phyloP scores from a whole-genome alignment of 306 rosid species.

The Citrullus colocynthis region DNA sequence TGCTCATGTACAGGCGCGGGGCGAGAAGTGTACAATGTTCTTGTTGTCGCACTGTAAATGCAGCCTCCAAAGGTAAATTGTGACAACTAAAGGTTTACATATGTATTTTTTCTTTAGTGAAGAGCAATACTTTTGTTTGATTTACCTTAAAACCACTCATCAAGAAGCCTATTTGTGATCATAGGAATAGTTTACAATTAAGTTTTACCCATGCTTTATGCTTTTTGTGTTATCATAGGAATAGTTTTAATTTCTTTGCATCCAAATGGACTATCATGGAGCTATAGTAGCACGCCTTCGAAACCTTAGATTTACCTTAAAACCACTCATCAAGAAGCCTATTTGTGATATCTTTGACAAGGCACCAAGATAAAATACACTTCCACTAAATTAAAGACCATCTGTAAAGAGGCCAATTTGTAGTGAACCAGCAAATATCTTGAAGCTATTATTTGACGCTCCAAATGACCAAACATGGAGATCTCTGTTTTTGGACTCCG shows the following conservation, averaged over 20 bases:
- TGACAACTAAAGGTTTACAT: not conserved
- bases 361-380: not conserved
- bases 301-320: not conserved
- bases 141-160: too few species aligned
- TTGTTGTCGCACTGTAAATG: slow-evolving; percentile 90
- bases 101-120: not conserved
- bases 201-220: too few species aligned
- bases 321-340: not conserved
- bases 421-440: not conserved
- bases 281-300: not conserved
- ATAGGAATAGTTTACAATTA: too few species aligned
- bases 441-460: not conserved
- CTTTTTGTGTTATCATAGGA: too few species aligned
- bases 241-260: not conserved
- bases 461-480: too few species aligned
- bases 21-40: slow-evolving; percentile 95
- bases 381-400: not conserved
- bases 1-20: slow-evolving; percentile 87
- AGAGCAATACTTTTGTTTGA: not conserved
- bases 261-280: not conserved
- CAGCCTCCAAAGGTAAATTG: slow-evolving; percentile 62
- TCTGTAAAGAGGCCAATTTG: not conserved
- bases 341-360: not conserved
- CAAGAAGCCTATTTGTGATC: too few species aligned
- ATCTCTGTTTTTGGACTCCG: too few species aligned